phyloP scores from a whole-genome alignment of 192 early-diverging fungal species.

The Radiomyces spectabilis region DNA sequence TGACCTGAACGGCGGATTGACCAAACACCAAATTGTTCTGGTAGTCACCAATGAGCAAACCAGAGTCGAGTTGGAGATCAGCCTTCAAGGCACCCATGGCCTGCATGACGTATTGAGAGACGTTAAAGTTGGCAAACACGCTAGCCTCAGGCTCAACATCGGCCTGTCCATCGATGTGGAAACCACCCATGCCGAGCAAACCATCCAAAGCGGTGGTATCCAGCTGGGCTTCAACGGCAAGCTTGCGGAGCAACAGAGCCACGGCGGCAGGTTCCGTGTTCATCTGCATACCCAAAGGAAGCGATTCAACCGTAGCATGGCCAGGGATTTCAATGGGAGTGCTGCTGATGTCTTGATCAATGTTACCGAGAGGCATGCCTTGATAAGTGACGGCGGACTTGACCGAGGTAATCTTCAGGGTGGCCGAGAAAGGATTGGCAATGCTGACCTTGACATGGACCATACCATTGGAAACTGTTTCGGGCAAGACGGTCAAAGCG shows the following conservation, averaged over 20 bases:
- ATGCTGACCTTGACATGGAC: constrained; percentile 39
- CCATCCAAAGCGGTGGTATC: constrained; percentile 39
- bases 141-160: constrained; percentile 7
- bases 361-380: constrained; percentile 33
- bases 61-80: constrained; percentile 36
- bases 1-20: constrained; percentile 32
- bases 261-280: constrained; percentile 42
- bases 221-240: constrained; percentile 32
- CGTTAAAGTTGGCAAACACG: constrained; percentile 40
- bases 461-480: constrained; percentile 32
- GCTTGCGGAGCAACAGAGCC: constrained; percentile 35
- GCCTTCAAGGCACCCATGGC: constrained; percentile 39
- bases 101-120: constrained; percentile 33
- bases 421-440: constrained; percentile 45
- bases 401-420: constrained; percentile 38
- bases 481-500: constrained; percentile 33
- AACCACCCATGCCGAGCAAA: constrained; percentile 35
- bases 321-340: constrained; percentile 32
- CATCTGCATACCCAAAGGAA: constrained; percentile 31
- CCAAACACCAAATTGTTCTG: constrained; percentile 26
- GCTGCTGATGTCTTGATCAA: constrained; percentile 36
- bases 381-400: constrained; percentile 35
- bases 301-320: constrained; percentile 26
- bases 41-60: constrained; percentile 43
- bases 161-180: constrained; percentile 22